These are phyloP conservation scores for Aspergillus quadricinctus DNA, from an alignment of 2,329 filamentous ascomycete species.

Conservation along the genomic window DNA sequence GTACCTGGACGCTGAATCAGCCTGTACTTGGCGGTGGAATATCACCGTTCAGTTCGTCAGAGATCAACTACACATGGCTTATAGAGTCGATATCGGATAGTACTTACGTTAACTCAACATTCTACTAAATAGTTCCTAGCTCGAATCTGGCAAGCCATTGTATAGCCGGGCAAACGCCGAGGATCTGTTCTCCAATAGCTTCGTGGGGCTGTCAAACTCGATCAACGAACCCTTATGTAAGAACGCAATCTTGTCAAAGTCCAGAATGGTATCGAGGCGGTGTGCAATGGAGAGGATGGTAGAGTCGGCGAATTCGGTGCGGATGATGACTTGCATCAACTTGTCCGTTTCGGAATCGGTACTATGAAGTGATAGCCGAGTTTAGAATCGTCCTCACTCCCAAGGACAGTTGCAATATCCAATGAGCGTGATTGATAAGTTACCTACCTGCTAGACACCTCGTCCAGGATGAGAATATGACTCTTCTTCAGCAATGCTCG, in stretches of 20 bases:
- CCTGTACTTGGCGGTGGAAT: too few relatives aligned
- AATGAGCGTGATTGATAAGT: too few relatives aligned
- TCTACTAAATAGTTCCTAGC: too few relatives aligned
- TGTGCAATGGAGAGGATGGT: conserved; percentile 56
- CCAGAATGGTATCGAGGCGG: conserved; percentile 39
- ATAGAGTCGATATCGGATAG: too few relatives aligned
- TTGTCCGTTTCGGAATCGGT: conserved; percentile 54
- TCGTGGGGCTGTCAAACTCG: conserved; percentile 18
- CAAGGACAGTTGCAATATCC: too few relatives aligned
- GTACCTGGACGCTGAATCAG: too few relatives aligned
- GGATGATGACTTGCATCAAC: conserved; percentile 50
- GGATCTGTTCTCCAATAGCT: conserved; percentile 12
- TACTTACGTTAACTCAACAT: too few relatives aligned
- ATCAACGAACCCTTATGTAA: conserved; percentile 22
- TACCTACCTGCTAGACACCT: conserved; percentile 18
- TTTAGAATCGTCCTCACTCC: too few relatives aligned
- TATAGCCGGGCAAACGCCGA: conserved; percentile 11
- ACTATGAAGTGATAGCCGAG: conserved; percentile 23
- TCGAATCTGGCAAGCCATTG: too few relatives aligned
- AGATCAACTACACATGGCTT: too few relatives aligned
- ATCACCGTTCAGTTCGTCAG: too few relatives aligned
- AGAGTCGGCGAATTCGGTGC: conserved; percentile 45
- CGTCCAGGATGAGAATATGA: conserved; percentile 24
- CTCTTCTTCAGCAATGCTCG: conserved; percentile 37
- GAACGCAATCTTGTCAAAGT: conserved; percentile 26